These are phyloP conservation scores for Plasmopara muralis DNA, from an alignment of 352 stramenopile genomes.

Conservation along the genomic window DNA sequence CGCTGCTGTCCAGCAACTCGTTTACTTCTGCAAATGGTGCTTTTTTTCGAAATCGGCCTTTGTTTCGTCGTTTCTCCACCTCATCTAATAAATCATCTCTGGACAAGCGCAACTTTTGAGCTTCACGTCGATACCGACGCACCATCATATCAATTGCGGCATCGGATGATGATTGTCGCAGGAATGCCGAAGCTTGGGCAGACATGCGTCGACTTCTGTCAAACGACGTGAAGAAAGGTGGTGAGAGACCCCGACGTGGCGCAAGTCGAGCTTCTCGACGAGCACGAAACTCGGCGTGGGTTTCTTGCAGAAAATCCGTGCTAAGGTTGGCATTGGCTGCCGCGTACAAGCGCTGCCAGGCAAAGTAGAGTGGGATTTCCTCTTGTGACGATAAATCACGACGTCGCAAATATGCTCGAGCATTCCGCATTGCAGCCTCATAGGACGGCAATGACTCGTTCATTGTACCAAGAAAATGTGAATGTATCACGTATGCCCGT, in stretches of 20 bases:
- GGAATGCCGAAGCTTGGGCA: constrained; percentile 25
- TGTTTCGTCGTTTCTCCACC: constrained; percentile 5
- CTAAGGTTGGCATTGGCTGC: constrained; percentile 38
- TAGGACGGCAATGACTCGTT: constrained; percentile 25
- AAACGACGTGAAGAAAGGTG: constrained; percentile 24
- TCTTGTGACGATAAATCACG: constrained; percentile 43
- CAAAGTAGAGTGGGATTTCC: constrained; percentile 47
- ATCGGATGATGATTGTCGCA: constrained; percentile 21
- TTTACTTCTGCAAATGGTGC: constrained; percentile 10
- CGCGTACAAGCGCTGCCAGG: constrained; percentile 44
- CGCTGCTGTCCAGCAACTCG: constrained; percentile 5
- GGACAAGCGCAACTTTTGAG: constrained; percentile 25
- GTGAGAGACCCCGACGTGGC: constrained; percentile 27
- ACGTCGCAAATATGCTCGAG: constrained; percentile 25
- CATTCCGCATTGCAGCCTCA: constrained; percentile 30
- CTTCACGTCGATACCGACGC: constrained; percentile 26
- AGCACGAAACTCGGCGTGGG: constrained; percentile 18
- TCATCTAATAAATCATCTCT: constrained; percentile 13
- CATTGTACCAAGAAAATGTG: constrained; percentile 26
- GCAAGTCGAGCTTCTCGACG: constrained; percentile 29
- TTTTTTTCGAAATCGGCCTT: constrained; percentile 7
- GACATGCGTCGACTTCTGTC: constrained; percentile 27
- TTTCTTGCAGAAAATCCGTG: constrained; percentile 39
- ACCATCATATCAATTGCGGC: constrained; percentile 31
- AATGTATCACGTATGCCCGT: background rate